Evolutionary conservation across 2,329 filamentous ascomycete species (phyloP).

Genomic region (Xylogone sp.): DNA sequence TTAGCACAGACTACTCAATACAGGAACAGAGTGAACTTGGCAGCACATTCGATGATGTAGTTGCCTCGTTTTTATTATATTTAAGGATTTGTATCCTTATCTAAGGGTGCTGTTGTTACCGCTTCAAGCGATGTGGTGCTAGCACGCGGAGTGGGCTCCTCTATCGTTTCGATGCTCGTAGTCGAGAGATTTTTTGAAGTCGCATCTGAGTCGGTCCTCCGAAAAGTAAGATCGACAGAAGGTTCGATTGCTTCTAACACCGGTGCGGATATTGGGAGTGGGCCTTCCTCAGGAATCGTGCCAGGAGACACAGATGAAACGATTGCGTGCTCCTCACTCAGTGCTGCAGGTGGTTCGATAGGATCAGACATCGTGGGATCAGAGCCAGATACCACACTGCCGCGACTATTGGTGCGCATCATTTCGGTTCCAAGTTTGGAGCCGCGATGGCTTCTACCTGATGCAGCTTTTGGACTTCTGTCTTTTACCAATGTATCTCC

Average conservation of each 20-base stretch:
- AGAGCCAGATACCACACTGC: slow-evolving; percentile 55
- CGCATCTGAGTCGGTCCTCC: slow-evolving; percentile 17
- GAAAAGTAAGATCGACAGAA: neutral
- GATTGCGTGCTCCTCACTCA: slow-evolving; percentile 17
- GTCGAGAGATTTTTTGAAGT: slow-evolving; percentile 21
- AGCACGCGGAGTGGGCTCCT: slow-evolving; percentile 24
- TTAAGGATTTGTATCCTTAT: neutral
- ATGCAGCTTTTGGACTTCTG: slow-evolving; percentile 44
- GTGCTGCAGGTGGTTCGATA: slow-evolving; percentile 23
- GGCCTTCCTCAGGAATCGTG: too few relatives aligned
- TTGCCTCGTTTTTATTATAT: neutral
- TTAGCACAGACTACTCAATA: neutral
- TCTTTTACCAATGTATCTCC: slow-evolving; percentile 46
- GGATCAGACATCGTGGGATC: slow-evolving; percentile 20
- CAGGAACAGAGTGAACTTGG: too few relatives aligned
- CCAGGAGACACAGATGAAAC: too few relatives aligned
- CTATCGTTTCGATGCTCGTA: slow-evolving; percentile 11
- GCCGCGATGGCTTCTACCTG: slow-evolving; percentile 57
- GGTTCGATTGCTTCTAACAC: too few relatives aligned
- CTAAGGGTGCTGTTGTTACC: neutral
- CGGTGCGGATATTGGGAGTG: too few relatives aligned
- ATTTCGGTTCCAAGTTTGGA: slow-evolving; percentile 95
- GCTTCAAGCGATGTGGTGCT: neutral
- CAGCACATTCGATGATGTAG: too few relatives aligned
- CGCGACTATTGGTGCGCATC: slow-evolving; percentile 95